Base-by-base conservation (phyloP, 176 grass and related monocot genomes). In the Aegilops speltoides region DNA sequence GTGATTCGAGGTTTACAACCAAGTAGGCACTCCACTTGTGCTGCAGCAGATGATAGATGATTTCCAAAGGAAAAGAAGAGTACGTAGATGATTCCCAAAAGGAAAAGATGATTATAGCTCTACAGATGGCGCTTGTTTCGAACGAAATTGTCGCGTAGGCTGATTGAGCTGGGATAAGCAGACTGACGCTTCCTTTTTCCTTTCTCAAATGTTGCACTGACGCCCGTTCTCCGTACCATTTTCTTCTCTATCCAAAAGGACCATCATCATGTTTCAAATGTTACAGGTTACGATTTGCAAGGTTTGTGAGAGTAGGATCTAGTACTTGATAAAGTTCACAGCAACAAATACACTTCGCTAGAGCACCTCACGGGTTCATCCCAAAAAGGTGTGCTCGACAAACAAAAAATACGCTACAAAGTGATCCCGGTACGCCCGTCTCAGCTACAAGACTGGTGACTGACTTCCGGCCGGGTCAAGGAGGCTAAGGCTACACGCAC, bases 401-500 rank as follows among this genome's bases (percentile, higher is more conserved):
- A 41, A 41, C 40, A 41, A 41, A 37, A 3, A 68, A 69, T 8
- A 79, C 3, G 73, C 28, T 72, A 38, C 22, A 59, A 59, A 4
- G 8, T 71, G 24, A 61, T 40, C 59, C 33, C 3, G 67, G 32
- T 59, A 17, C 14, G 4, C 29, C 4, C 17, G 2, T 67, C 34
- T 43, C 46, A 67, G 8, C 76, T 31, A 38, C 25, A 52, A 22
- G 20, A 2, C 28, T 2, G 10, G 7, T 33, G 37, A 4, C 23
- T 48, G 50, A 54, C 16, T 7, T 54, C 50, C 19, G 7, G 48
- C 15, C 83, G 1, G 52, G 26, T 23, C 64, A 86, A 76, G 54
- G 64, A n/a, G 60, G 3, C 69, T 87, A 93, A 17, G 46, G 2
- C 69, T 87, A 93, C 23, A n/a, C 84, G 50, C 81, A 74, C 38